These are phyloP conservation scores for Colletotrichum viniferum DNA, from an alignment of 2,329 filamentous ascomycete genomes.

Conservation along the genomic window DNA sequence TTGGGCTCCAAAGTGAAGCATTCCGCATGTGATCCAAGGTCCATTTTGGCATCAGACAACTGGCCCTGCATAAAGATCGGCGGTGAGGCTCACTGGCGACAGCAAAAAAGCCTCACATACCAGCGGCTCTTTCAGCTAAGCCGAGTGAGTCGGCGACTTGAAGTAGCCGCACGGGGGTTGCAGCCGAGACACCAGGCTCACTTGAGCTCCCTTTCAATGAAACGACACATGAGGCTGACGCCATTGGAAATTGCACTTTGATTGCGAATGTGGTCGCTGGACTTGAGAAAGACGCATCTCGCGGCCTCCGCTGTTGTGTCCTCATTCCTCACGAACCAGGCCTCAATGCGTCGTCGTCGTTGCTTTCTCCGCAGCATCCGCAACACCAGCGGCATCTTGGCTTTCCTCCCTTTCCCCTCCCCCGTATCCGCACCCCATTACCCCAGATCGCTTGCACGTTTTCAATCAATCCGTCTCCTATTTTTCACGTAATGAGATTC, in stretches of 20 bases:
- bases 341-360: not conserved
- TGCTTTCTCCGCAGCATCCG: not conserved
- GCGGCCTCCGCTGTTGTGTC: not conserved
- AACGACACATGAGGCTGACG: not conserved
- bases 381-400: not conserved
- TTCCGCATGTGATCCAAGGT: not conserved
- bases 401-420: not conserved
- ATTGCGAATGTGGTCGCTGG: fast-evolving
- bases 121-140: not conserved
- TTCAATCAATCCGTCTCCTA: not conserved
- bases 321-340: not conserved
- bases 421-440: not conserved
- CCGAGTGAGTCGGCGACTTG: not conserved
- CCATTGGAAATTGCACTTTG: not conserved
- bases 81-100: not conserved
- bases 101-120: not conserved
- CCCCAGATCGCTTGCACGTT: not conserved
- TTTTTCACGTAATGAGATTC: not conserved
- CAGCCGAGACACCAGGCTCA: not conserved
- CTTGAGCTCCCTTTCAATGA: not conserved
- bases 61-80: not conserved
- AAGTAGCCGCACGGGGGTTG: not conserved
- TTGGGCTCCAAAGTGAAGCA: not conserved
- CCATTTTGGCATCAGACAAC: not conserved
- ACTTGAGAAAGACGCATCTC: not conserved